Percentiles rank a stretch among this genome's conserved stretches.
These are phyloP conservation scores for Lodderomyces margitis DNA, from an alignment of 1,139 yeast species.

Conservation along the genomic window DNA sequence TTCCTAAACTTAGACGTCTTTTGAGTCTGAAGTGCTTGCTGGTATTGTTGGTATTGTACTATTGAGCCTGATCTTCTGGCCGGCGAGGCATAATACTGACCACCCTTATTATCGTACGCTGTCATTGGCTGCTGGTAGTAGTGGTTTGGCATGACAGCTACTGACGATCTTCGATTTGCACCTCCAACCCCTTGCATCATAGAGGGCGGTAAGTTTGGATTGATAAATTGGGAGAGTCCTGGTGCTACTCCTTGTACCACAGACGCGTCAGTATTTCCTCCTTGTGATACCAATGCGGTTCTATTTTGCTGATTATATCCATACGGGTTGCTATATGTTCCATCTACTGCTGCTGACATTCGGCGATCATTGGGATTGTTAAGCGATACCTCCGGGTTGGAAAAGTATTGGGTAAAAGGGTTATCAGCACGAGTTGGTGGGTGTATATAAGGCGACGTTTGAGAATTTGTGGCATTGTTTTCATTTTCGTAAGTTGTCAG, in stretches of 20 bases:
- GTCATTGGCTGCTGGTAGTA: constrained; percentile 16
- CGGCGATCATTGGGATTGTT: constrained; percentile 33
- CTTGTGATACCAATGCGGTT: constrained; percentile 11
- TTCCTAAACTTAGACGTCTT: constrained; percentile 20
- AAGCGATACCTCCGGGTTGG: constrained; percentile 38
- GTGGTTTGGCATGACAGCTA: constrained; percentile 28
- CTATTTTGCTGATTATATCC: constrained; percentile 8
- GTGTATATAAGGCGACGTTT: constrained; percentile 33
- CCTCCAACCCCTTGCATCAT: neutral
- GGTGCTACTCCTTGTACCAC: constrained; percentile 6
- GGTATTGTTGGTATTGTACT: constrained; percentile 40
- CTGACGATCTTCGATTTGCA: constrained; percentile 34
- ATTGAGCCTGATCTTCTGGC: constrained; percentile 36
- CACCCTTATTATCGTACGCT: constrained; percentile 5
- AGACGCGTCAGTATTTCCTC: neutral
- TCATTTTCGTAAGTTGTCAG: constrained; percentile 54
- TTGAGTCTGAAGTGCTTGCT: constrained; percentile 30
- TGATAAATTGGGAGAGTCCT: constrained; percentile 9
- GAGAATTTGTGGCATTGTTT: constrained; percentile 9
- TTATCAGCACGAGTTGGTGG: constrained; percentile 51
- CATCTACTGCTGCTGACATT: constrained; percentile 45
- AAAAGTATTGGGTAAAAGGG: constrained; percentile 47
- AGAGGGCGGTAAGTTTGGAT: constrained; percentile 7
- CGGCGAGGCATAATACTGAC: constrained; percentile 14
- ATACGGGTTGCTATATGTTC: constrained; percentile 16